Evolutionary conservation across 2,329 filamentous ascomycete species (phyloP).

Genomic region (Sphaerulina musiva): DNA sequence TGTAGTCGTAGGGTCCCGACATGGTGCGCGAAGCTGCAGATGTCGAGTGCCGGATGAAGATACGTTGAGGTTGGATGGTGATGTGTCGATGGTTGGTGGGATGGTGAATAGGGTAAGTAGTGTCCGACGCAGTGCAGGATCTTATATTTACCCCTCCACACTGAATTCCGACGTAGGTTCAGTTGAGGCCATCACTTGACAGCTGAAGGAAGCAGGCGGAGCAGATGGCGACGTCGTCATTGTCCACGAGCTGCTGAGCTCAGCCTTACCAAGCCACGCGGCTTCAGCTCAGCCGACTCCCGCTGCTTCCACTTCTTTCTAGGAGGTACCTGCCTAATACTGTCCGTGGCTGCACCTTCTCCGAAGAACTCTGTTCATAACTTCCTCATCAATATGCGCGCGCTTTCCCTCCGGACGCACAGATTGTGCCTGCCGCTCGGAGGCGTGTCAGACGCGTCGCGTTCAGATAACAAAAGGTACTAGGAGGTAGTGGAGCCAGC

Average conservation of each 20-base stretch:
- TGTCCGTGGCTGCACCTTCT: too few species aligned
- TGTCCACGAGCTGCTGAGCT: neutral
- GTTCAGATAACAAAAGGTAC: too few species aligned
- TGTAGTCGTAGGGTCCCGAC: conserved; percentile 51
- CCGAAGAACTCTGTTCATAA: too few species aligned
- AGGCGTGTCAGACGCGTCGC: too few species aligned
- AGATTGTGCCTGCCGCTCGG: too few species aligned
- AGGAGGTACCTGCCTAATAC: too few species aligned
- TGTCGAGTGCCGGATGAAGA: neutral
- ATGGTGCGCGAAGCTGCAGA: conserved; percentile 30
- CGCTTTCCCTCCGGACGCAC: too few species aligned
- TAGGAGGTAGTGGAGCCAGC: too few species aligned
- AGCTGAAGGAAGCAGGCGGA: conserved; percentile 6
- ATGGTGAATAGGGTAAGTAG: neutral
- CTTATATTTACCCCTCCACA: conserved; percentile 11
- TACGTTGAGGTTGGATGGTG: neutral
- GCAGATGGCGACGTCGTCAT: neutral
- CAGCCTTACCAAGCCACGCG: neutral
- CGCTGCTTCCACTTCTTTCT: too few species aligned
- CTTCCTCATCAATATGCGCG: too few species aligned
- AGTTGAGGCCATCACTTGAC: neutral
- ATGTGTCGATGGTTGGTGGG: neutral
- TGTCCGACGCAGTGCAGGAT: neutral
- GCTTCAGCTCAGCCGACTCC: neutral
- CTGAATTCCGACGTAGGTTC: neutral